These are phyloP conservation scores for Paracoccidioides lutzii DNA, from an alignment of 2,329 filamentous ascomycete genomes.

Conservation along the genomic window DNA sequence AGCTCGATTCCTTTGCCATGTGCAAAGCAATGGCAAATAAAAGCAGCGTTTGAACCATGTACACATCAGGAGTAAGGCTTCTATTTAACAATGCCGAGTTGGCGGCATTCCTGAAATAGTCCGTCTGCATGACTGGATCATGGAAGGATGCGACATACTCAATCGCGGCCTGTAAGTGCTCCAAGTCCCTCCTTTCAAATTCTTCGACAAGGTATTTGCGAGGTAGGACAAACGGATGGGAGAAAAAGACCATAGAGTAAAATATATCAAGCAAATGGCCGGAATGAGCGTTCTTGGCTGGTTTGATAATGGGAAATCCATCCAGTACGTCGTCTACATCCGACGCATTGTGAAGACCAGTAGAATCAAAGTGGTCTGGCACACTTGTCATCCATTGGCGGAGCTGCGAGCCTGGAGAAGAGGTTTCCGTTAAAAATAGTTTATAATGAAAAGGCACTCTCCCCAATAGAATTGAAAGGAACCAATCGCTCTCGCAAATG, in stretches of 20 bases:
- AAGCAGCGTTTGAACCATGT: slow-evolving; percentile 4
- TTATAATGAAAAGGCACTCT: neutral
- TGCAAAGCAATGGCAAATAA: slow-evolving; percentile 3
- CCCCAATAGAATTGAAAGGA: neutral
- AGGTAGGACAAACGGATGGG: slow-evolving; percentile 3
- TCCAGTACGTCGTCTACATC: neutral
- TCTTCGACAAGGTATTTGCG: slow-evolving; percentile 3
- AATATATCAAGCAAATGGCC: slow-evolving; percentile 4
- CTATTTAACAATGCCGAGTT: neutral
- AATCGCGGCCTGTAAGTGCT: neutral
- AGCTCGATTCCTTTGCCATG: neutral
- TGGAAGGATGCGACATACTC: slow-evolving; percentile 2
- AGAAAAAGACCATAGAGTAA: slow-evolving; percentile 1
- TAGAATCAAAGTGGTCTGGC: neutral
- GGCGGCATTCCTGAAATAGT: neutral
- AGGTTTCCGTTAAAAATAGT: neutral
- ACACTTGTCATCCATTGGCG: slow-evolving; percentile 1
- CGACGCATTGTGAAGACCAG: neutral
- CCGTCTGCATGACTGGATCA: slow-evolving; percentile 3
- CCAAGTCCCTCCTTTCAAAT: neutral
- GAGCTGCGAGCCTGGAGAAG: neutral
- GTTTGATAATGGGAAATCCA: neutral
- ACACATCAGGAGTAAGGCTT: neutral
- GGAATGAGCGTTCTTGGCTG: neutral
- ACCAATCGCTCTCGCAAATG: neutral